These are phyloP conservation scores for Ophiostoma australiae DNA, from an alignment of 2,329 filamentous ascomycete genomes.

Conservation along the genomic window DNA sequence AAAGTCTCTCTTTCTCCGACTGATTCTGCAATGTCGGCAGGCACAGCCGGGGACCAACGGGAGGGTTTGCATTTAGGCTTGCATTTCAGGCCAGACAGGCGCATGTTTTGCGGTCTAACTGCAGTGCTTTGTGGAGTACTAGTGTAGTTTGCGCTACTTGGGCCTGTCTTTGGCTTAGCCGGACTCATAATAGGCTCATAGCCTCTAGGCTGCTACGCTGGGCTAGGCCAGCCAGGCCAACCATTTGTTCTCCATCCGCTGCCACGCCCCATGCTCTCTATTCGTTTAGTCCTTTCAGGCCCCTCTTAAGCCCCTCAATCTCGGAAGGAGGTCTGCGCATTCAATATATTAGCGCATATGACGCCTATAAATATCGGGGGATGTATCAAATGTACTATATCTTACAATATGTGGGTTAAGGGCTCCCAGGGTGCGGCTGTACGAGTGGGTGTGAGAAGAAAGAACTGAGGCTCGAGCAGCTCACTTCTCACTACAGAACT, in stretches of 20 bases:
- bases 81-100: neutral
- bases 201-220: neutral
- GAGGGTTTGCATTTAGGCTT: neutral
- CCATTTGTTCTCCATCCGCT: neutral
- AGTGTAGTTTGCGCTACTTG: neutral
- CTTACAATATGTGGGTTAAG: no score
- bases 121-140: neutral
- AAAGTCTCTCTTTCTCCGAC: neutral
- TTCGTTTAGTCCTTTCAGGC: neutral
- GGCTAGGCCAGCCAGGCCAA: neutral
- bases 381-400: no score
- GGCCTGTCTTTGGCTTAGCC: neutral
- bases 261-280: neutral
- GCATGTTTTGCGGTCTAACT: neutral
- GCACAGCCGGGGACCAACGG: neutral
- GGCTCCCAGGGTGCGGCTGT: neutral
- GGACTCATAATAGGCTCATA: conserved; percentile 2
- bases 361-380: neutral
- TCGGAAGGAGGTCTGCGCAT: neutral
- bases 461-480: neutral
- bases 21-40: neutral
- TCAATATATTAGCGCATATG: neutral
- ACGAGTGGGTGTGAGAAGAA: neutral
- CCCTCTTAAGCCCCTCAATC: conserved; percentile 2
- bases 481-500: neutral